Conservation (phyloP, 768 basidiomycete species). For the Floccularia luteovirens region DNA sequence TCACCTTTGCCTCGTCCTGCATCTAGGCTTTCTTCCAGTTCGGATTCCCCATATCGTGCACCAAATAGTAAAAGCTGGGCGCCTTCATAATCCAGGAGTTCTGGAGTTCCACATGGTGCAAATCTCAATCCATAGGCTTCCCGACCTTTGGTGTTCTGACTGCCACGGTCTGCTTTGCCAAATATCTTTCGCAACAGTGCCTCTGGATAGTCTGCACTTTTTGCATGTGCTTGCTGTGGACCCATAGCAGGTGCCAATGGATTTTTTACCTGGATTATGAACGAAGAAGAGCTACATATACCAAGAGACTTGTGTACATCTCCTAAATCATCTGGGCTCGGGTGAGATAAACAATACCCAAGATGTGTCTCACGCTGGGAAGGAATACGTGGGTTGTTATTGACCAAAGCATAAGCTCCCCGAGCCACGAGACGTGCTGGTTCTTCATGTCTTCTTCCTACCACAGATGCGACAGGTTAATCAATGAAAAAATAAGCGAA, state of each 20-base stretch:
- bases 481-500: too few species aligned
- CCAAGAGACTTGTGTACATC: constrained; percentile 51
- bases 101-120: constrained; percentile 38
- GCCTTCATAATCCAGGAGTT: constrained; percentile 47
- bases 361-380: constrained; percentile 45
- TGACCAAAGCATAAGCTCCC: constrained; percentile 55
- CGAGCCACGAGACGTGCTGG: constrained; percentile 46
- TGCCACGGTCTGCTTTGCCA: constrained; percentile 17
- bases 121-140: constrained; percentile 44
- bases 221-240: constrained; percentile 19
- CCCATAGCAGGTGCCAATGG: constrained; percentile 37
- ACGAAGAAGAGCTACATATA: constrained; percentile 43
- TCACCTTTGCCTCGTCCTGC: constrained; percentile 44
- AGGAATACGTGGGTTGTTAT: constrained; percentile 32
- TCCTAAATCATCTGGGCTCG: constrained; percentile 31
- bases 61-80: constrained; percentile 50
- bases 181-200: constrained; percentile 42
- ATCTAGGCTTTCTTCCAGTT: constrained; percentile 40
- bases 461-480: not conserved
- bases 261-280: constrained; percentile 57
- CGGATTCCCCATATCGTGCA: constrained; percentile 37
- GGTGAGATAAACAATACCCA: constrained; percentile 54
- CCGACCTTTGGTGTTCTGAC: constrained; percentile 22
- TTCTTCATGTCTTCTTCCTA: constrained; percentile 45
- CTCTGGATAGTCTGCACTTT: constrained; percentile 36